phyloP scores from a whole-genome alignment of 2,329 filamentous ascomycete species.

The Colletotrichum sp. region DNA sequence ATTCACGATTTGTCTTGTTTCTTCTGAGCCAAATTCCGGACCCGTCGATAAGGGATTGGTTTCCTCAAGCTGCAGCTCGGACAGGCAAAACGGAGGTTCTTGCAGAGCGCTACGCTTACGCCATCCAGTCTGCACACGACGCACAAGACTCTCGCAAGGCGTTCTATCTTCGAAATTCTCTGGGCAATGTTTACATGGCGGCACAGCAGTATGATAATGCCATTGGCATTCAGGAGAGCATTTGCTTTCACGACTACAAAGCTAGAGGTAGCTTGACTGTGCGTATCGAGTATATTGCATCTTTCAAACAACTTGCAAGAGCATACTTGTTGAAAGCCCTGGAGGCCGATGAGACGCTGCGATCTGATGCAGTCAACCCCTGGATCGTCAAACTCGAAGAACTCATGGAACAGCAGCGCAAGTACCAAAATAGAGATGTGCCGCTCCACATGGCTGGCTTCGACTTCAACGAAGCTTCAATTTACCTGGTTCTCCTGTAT shows the following conservation, averaged over 20 bases:
- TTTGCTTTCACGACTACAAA: constrained; percentile 41
- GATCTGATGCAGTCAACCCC: constrained; percentile 26
- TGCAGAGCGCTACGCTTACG: constrained; percentile 31
- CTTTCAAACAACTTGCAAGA: constrained; percentile 42
- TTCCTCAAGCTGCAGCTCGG: constrained; percentile 44
- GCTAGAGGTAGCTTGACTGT: constrained; percentile 43
- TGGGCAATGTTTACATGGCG: constrained; percentile 39
- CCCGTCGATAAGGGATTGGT: constrained; percentile 39
- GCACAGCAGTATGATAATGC: constrained; percentile 37
- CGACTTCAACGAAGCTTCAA: constrained; percentile 44
- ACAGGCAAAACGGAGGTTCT: constrained; percentile 33
- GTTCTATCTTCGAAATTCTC: constrained; percentile 41
- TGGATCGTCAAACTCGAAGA: constrained; percentile 40
- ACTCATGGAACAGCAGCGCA: constrained; percentile 39
- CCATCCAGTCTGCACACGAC: constrained; percentile 35
- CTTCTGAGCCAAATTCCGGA: constrained; percentile 36
- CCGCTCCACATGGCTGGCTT: constrained; percentile 44
- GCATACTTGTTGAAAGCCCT: constrained; percentile 32
- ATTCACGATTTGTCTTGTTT: constrained; percentile 36
- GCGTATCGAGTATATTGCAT: constrained; percentile 41
- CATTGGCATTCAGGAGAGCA: constrained; percentile 38
- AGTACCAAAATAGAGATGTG: constrained; percentile 42
- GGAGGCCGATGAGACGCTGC: neutral
- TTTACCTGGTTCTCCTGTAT: constrained; percentile 44
- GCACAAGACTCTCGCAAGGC: constrained; percentile 40